Evolutionary conservation across 2,329 filamentous ascomycete genomes (phyloP).

Genomic region (Tolypocladium pustulatum): DNA sequence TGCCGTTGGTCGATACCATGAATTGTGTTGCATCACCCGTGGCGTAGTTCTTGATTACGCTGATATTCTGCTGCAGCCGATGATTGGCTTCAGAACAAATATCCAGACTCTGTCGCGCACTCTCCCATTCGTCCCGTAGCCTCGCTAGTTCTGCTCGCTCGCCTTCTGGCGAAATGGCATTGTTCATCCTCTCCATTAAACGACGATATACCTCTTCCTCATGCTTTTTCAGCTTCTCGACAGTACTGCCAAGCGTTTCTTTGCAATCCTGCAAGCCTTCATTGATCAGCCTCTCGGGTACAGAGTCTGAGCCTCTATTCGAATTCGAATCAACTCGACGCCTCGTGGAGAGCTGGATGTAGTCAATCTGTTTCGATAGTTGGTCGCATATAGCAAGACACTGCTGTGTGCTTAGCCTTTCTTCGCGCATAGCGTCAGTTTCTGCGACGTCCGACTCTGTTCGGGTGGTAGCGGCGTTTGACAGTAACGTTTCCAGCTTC

Average conservation of each 20-base stretch:
- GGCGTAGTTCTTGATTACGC: conserved; percentile 7
- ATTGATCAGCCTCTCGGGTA: neutral
- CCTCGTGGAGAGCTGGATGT: neutral
- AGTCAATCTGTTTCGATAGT: neutral
- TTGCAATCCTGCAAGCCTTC: neutral
- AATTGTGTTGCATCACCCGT: conserved; percentile 7
- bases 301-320: neutral
- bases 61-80: conserved; percentile 5
- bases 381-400: neutral
- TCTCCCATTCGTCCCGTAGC: neutral
- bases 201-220: neutral
- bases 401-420: neutral
- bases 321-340: neutral
- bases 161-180: neutral
- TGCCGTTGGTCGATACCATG: conserved; percentile 8
- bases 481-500: neutral
- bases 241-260: neutral
- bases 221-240: neutral
- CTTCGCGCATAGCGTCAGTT: neutral
- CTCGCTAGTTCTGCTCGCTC: neutral
- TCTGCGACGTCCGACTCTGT: neutral
- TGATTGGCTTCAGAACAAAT: neutral
- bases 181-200: neutral
- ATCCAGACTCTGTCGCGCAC: neutral
- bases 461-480: neutral